Evolutionary conservation across 139 green algal species (phyloP).

Genomic region (Coelastrella sp.): DNA sequence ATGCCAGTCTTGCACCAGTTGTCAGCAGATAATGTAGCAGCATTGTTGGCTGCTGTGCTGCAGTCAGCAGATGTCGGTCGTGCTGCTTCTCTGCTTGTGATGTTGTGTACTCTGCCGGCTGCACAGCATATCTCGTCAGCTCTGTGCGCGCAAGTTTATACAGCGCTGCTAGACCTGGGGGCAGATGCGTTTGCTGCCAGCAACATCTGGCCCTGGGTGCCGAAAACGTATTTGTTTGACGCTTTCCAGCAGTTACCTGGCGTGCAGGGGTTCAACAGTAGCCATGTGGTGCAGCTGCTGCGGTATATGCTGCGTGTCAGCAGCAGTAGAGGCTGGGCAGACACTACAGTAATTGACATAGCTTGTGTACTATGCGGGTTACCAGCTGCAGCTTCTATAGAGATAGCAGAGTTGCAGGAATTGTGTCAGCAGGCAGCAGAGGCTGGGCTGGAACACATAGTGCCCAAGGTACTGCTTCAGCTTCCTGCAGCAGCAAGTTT

Average conservation of each 20-base stretch:
- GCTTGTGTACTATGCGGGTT: not conserved
- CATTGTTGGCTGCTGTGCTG: too few species aligned
- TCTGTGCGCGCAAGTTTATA: not conserved
- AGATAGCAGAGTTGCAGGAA: not conserved
- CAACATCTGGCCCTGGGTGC: not conserved
- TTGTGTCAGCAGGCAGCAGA: not conserved
- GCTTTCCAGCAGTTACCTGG: not conserved
- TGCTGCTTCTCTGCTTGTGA: not conserved
- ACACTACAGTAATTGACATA: not conserved
- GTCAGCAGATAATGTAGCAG: too few species aligned
- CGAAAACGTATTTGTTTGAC: not conserved
- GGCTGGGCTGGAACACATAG: not conserved
- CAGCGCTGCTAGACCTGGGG: not conserved
- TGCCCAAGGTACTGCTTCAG: too few species aligned
- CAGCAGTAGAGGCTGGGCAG: not conserved
- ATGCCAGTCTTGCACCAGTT: too few species aligned
- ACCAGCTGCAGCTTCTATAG: not conserved
- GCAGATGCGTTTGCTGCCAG: not conserved
- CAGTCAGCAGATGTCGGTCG: too few species aligned
- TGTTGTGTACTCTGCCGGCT: not conserved
- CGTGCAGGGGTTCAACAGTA: not conserved
- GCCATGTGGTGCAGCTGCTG: not conserved
- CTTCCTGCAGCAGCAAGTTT: too few species aligned
- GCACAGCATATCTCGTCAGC: not conserved
- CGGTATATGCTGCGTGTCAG: not conserved